Conservation (phyloP, 164 flowering plant species). For the Houttuynia cordata region DNA sequence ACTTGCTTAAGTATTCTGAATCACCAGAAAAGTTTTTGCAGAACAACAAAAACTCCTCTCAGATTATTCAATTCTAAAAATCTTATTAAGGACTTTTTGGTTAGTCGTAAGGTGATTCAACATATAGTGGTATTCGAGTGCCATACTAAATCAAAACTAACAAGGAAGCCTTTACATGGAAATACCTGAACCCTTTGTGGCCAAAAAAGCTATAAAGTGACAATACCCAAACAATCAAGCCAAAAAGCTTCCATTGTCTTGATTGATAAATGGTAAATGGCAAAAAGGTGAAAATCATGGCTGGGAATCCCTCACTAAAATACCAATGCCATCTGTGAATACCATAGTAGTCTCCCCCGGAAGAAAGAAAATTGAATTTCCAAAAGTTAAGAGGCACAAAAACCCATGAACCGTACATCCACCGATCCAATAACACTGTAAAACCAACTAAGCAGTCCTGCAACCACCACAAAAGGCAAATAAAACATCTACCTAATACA, state of each 20-base stretch:
- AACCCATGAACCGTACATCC: constrained; percentile 72
- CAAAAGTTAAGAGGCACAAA: constrained; percentile 86
- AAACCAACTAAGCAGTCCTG: constrained; percentile 58
- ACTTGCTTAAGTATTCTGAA: too few species aligned
- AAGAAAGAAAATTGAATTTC: constrained; percentile 79
- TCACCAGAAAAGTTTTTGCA: not conserved
- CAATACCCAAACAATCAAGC: constrained; percentile 69
- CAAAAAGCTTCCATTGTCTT: constrained; percentile 63
- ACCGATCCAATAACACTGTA: constrained; percentile 53
- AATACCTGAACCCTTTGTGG: constrained; percentile 94
- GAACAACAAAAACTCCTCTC: not conserved
- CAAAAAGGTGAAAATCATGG: constrained; percentile 67
- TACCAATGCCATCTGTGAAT: constrained; percentile 97
- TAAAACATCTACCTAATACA: not conserved
- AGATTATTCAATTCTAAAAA: not conserved
- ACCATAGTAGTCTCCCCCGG: constrained; percentile 93
- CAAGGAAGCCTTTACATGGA: too few species aligned
- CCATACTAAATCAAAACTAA: too few species aligned
- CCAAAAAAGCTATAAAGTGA: constrained; percentile 74
- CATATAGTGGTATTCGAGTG: too few species aligned
- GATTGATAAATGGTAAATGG: constrained; percentile 56
- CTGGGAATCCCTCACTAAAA: constrained; percentile 74
- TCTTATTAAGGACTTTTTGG: too few species aligned
- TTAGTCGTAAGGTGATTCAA: too few species aligned
- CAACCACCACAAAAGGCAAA: constrained; percentile 4